These are phyloP conservation scores for Coemansia sp. DNA, from an alignment of 192 early-diverging fungal genomes.

Conservation along the genomic window DNA sequence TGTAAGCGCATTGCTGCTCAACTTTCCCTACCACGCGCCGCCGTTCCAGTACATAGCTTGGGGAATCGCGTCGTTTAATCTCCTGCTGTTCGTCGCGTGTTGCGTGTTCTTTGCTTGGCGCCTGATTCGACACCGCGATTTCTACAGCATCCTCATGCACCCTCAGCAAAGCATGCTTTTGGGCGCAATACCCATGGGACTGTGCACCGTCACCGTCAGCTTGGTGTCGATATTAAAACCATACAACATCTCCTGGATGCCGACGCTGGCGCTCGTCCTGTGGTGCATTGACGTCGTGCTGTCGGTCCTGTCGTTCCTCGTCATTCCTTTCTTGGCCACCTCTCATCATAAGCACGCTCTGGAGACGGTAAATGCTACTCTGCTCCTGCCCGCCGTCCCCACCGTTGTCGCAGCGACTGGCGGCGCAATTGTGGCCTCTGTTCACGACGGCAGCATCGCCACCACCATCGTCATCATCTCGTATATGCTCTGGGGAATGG, in stretches of 20 bases:
- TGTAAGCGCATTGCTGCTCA: slow-evolving; percentile 27
- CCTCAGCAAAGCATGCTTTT: slow-evolving; percentile 56
- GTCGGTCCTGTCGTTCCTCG: slow-evolving; percentile 34
- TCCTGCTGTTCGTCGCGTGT: slow-evolving; percentile 38
- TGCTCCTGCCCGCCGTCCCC: slow-evolving; percentile 59
- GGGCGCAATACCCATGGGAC: slow-evolving; percentile 59
- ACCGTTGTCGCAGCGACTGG: slow-evolving; percentile 53
- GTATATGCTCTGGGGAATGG: slow-evolving; percentile 57
- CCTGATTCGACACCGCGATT: slow-evolving; percentile 43
- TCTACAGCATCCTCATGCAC: slow-evolving; percentile 52
- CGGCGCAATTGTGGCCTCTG: slow-evolving; percentile 41
- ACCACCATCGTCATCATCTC: slow-evolving; percentile 40
- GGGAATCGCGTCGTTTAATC: slow-evolving; percentile 45
- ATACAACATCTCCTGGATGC: slow-evolving; percentile 33
- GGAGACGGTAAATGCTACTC: slow-evolving; percentile 47
- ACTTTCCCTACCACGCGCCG: slow-evolving; percentile 47
- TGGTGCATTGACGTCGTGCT: slow-evolving; percentile 53
- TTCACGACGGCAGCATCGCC: slow-evolving; percentile 11
- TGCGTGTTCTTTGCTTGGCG: slow-evolving; percentile 31
- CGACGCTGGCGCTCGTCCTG: slow-evolving; percentile 42
- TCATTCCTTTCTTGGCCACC: slow-evolving; percentile 47
- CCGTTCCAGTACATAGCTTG: slow-evolving; percentile 47
- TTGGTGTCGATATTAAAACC: slow-evolving; percentile 23
- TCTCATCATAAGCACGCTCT: slow-evolving; percentile 51
- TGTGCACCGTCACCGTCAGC: slow-evolving; percentile 48